Percentiles rank a stretch among this genome's conserved stretches.
These are phyloP conservation scores for Fusarium dimerum DNA, from an alignment of 2,329 filamentous ascomycete genomes.

Conservation along the genomic window DNA sequence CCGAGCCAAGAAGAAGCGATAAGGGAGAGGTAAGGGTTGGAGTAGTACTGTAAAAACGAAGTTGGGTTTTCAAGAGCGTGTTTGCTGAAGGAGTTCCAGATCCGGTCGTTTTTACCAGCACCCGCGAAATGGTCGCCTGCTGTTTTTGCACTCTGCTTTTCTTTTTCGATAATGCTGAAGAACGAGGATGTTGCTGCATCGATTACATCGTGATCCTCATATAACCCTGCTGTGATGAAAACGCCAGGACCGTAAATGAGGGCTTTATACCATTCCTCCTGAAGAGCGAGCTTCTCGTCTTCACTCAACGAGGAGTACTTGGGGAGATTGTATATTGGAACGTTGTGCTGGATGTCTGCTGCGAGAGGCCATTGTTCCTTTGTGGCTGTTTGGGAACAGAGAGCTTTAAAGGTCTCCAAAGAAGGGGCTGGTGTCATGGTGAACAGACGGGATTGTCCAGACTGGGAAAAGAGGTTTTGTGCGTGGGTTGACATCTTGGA, in stretches of 20 bases:
- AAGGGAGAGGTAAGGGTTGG: conserved; percentile 57
- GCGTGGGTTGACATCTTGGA: not conserved
- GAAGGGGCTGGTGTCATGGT: conserved; percentile 25
- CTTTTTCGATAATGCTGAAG: conserved; percentile 47
- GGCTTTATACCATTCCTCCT: conserved; percentile 62
- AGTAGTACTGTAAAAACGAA: conserved; percentile 59
- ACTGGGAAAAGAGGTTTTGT: too few relatives aligned
- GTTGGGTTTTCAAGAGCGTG: conserved; percentile 53
- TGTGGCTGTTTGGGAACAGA: conserved; percentile 43
- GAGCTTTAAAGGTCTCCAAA: conserved; percentile 43
- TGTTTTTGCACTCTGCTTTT: conserved; percentile 35
- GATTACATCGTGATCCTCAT: conserved; percentile 43
- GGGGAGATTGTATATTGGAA: conserved; percentile 56
- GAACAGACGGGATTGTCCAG: too few relatives aligned
- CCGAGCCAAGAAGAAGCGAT: conserved; percentile 60
- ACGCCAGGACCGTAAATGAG: conserved; percentile 60
- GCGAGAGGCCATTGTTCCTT: conserved; percentile 49
- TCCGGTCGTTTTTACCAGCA: conserved; percentile 56
- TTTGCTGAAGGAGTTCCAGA: conserved; percentile 68
- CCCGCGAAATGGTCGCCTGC: conserved; percentile 64
- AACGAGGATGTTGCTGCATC: conserved; percentile 50
- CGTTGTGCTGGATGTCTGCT: conserved; percentile 45
- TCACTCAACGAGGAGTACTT: conserved; percentile 31
- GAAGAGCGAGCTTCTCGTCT: conserved; percentile 40
- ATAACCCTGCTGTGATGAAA: conserved; percentile 57